Evolutionary conservation across 495 filamentous ascomycete species (phyloP), one percentile per base, ranked within the genome.

Genomic region (Aspergillus cavernicola): DNA sequence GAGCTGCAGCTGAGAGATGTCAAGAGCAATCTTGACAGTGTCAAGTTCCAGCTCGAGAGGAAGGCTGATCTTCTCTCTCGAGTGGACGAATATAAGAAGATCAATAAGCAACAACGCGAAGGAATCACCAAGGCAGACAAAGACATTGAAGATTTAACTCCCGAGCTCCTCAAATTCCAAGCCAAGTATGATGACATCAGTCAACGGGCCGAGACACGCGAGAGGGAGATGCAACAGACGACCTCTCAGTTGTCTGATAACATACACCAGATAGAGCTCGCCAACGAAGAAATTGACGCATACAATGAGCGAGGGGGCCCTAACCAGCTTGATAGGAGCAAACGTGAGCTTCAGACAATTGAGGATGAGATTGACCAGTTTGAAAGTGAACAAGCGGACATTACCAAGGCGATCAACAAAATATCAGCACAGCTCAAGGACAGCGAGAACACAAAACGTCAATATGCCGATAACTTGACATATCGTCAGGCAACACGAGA

Each of bases 381-480:
- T 18, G 85, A 95, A 53, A 68, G 73, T 9, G 87, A 96, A 57
- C 81, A 87, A 65, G 71, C 69, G 23, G 74, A 83, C 37, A 72
- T 92, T 28, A 85, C 83, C 4, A 71, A 75, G 28, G 76, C 84
- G 50, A 82, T 88, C 53, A 95, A 95, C 68, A 85, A 84, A 56
- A 76, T 96, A 19, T 87, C 87, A 26, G 80, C 87, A 39, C 84
- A 90, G 53, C 74, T 92, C 20, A 82, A 84, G 56, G 87, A 88
- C 59, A 86, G 87, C 57, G 85, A 86, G 46, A 80, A 85, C 48
- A 93, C 84, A 15, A 88, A 88, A 68, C 83, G 86, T 35, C 87
- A 84, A 55, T 95, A 97, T 60, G 76, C 76, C 13, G 91, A 97
- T 62, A 97, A 97, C 59, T 71, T 97, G 32, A 82, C 80, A 19